phyloP scores from a whole-genome alignment of 169 alveolate genomes.

The Besnoitia besnoiti region DNA sequence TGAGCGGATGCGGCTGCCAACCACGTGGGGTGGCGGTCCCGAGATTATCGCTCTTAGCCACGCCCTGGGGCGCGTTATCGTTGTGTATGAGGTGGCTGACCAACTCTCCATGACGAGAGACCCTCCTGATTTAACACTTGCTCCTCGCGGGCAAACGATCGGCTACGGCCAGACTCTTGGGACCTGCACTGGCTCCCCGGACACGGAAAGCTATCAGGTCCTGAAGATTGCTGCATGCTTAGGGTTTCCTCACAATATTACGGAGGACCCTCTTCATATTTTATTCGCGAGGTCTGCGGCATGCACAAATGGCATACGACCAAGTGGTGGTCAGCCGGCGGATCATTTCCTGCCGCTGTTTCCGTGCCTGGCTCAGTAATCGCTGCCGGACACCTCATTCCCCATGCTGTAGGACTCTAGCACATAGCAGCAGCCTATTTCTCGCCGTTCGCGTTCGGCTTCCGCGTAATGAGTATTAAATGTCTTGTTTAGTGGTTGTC shows the following conservation, averaged over 20 bases:
- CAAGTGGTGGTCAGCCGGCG: not conserved
- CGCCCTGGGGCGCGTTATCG: conserved; percentile 42
- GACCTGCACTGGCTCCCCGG: not conserved
- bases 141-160: not conserved
- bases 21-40: conserved; percentile 64
- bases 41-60: conserved; percentile 54
- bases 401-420: no score
- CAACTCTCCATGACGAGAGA: not conserved
- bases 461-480: not conserved
- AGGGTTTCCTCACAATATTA: not conserved
- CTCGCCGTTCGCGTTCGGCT: not conserved
- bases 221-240: conserved; percentile 9
- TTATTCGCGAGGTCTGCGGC: conserved; percentile 7
- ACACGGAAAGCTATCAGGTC: not conserved
- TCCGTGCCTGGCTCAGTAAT: not conserved
- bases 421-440: not conserved
- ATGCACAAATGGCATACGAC: not conserved
- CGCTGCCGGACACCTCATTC: not conserved
- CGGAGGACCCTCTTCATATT: conserved; percentile 8
- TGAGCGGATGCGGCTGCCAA: conserved; percentile 44
- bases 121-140: not conserved
- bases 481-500: not conserved
- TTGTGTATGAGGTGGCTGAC: not conserved
- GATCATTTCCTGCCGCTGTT: conserved; percentile 30
- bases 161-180: not conserved